phyloP scores from a whole-genome alignment of 805 yeast genomes.

The Starmerella floricola region DNA sequence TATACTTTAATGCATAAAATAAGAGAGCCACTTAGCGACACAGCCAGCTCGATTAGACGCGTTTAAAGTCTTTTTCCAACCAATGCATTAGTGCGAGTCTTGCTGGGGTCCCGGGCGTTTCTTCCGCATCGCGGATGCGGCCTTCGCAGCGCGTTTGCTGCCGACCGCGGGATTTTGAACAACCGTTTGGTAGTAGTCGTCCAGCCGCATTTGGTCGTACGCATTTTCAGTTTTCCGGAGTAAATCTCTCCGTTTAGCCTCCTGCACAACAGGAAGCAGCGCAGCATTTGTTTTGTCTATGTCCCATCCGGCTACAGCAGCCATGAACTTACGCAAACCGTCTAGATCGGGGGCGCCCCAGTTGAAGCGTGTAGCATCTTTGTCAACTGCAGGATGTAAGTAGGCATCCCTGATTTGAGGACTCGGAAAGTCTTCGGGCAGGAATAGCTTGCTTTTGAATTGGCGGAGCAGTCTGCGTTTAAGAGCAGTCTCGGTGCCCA shows the following conservation, averaged over 20 bases:
- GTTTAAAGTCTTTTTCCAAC: not conserved
- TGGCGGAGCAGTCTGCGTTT: slow-evolving; percentile 44
- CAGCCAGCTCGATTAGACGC: not conserved
- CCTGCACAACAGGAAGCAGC: slow-evolving; percentile 71
- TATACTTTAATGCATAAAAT: too few relatives aligned
- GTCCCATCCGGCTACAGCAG: slow-evolving; percentile 67
- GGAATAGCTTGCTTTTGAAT: slow-evolving; percentile 44
- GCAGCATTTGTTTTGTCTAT: slow-evolving; percentile 67
- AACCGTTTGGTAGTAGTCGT: slow-evolving; percentile 22
- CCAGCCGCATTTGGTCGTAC: slow-evolving; percentile 20
- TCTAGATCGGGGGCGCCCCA: slow-evolving; percentile 92
- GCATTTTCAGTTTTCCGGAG: slow-evolving; percentile 12
- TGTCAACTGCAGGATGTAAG: slow-evolving; percentile 68
- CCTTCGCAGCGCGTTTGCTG: slow-evolving; percentile 25
- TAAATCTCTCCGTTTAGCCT: slow-evolving; percentile 40
- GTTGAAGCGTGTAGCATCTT: slow-evolving; percentile 58
- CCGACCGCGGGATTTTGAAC: slow-evolving; percentile 21
- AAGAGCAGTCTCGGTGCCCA: slow-evolving; percentile 31
- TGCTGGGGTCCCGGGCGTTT: too few relatives aligned
- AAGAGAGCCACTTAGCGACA: too few relatives aligned
- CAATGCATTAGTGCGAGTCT: not conserved
- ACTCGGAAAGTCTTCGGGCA: slow-evolving; percentile 63
- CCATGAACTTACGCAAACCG: slow-evolving; percentile 55
- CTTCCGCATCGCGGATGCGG: slow-evolving; percentile 11
- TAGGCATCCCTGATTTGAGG: slow-evolving; percentile 61